Evolutionary conservation across 148 eudicot genomes (phyloP), one percentile per base, ranked within the genome.

Genomic region (Silene conica): DNA sequence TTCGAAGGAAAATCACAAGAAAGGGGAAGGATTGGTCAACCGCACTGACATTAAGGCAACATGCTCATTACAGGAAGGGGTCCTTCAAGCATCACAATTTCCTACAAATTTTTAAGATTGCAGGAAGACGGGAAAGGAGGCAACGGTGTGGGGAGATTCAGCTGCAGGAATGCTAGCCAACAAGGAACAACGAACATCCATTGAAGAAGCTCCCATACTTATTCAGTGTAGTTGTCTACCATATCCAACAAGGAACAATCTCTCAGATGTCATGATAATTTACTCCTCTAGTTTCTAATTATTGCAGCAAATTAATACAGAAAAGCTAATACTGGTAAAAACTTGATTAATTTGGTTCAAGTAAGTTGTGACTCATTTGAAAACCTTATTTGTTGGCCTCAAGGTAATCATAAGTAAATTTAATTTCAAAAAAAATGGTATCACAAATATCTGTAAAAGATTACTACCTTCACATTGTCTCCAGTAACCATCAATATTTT

Each of bases 401-500:
- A 10, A 11, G 54, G 54, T 48, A 48, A 48, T 48, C 12, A 11
- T 48, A 11, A 48, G 54, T 48, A 48, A 10, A 3, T 48, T 48
- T 14, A 48, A 15, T 48, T 10, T 48, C 0, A 11, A 48, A 48
- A 48, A 48, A 48, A 48, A 48, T 10, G 14, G 13, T 25, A 62
- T 62, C 16, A 9, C 0, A 34, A 31, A 54, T 28, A 65, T 19
- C 8, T 25, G 8, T 21, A 67, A 58, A 78, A 59, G 10, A 71
- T 25, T 45, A 61, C 55, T 86, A 94, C 98, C 97, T 80, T 77
- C 55, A 94, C 72, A 72, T 71, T 75, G 43, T 94, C 98, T 65
- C 83, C 92, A 69, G 98, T 94, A 64, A 91, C 96, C 85, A 86
- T 86, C 71, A 94, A 83, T 73, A 94, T 81, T 78, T 94, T 92